Evolutionary conservation across 78 protist genomes (phyloP), one percentile per base, ranked within the genome.

Genomic region (Salpingoeca rosetta): DNA sequence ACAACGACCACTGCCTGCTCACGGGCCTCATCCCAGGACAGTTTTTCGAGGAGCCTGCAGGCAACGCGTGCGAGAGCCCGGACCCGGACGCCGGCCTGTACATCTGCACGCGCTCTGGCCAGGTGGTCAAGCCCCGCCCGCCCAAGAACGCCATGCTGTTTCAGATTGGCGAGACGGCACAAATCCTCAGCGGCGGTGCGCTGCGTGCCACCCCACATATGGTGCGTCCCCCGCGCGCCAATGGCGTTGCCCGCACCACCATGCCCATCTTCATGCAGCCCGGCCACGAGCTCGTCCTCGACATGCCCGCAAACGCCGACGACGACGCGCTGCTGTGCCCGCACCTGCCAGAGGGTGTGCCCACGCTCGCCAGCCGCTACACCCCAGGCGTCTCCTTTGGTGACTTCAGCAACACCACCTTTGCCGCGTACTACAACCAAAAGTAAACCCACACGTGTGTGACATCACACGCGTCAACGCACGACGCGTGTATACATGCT

Each of bases 231-330:
- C 39, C 35, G 40, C 12, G 25, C 43, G 44, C 36, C 36, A 24
- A 7, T 3, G 36, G 39, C 35, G 82, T 83, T 12, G 7, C 83
- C 36, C 88, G 92, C 75, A n/a, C 84, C 45, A 40, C 89, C 27
- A 40, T 86, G 11, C 91, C 92, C 42, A 90, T 90, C 45, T 90
- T 90, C 82, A 86, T 90, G 90, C 84, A 90, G 26, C 89, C 89
- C 17, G 83, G 83, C 11, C 51, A 44, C 39, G 51, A 35, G 40
- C n/a, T 37, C 51, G 51, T 22, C 42, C 26, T 81, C n/a, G 51
- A 28, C 44, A 35, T 81, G 42, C 83, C 83, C 24, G 27, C 11
- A 24, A 51, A 51, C 83, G 51, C 27, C 22, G 83, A 41, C 39
- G 27, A 40, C 17, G 51, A n/a, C 44, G 83, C 37, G 51, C 37